Evolutionary conservation across 1,284 basidiomycete species (phyloP).

Genomic region (Agaricales sp.): DNA sequence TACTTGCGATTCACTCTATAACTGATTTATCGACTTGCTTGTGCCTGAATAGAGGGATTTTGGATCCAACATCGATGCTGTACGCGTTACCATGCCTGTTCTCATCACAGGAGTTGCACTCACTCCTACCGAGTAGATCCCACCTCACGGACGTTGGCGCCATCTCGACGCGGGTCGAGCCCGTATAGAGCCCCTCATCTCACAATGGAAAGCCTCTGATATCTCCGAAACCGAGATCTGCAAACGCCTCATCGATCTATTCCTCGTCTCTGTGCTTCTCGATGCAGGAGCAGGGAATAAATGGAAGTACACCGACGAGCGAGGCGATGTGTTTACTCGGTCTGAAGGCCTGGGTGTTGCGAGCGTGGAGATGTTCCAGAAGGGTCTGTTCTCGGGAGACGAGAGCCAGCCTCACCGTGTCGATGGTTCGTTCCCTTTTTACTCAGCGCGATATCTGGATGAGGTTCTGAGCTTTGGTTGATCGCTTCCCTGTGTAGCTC

Average conservation of each 20-base stretch:
- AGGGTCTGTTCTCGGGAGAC: slow-evolving; percentile 75
- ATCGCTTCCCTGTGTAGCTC: slow-evolving; percentile 55
- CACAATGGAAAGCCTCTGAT: slow-evolving; percentile 39
- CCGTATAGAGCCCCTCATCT: slow-evolving; percentile 52
- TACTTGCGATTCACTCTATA: slow-evolving; percentile 1
- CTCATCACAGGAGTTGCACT: slow-evolving; percentile 5
- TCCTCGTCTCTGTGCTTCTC: slow-evolving; percentile 86
- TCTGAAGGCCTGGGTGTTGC: slow-evolving; percentile 93
- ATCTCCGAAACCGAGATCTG: slow-evolving; percentile 50
- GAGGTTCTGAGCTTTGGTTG: slow-evolving; percentile 5
- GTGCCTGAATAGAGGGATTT: slow-evolving; percentile 61
- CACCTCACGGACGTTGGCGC: slow-evolving; percentile 86
- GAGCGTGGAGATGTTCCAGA: slow-evolving; percentile 81
- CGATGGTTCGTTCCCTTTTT: slow-evolving; percentile 46
- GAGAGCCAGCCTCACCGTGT: slow-evolving; percentile 56
- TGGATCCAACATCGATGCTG: slow-evolving; percentile 55
- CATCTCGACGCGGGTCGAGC: slow-evolving; percentile 69
- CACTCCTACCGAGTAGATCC: slow-evolving; percentile 43
- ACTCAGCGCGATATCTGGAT: neutral
- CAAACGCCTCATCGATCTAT: slow-evolving; percentile 78
- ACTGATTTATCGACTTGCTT: slow-evolving; percentile 3
- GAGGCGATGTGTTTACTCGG: slow-evolving; percentile 54
- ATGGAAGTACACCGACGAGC: slow-evolving; percentile 71
- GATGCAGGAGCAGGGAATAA: slow-evolving; percentile 86
- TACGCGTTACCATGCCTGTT: slow-evolving; percentile 22